Evolutionary conservation across 1,139 yeast genomes (phyloP), one percentile per base, ranked within the genome.

Genomic region (Suhomyces ambrosiae): DNA sequence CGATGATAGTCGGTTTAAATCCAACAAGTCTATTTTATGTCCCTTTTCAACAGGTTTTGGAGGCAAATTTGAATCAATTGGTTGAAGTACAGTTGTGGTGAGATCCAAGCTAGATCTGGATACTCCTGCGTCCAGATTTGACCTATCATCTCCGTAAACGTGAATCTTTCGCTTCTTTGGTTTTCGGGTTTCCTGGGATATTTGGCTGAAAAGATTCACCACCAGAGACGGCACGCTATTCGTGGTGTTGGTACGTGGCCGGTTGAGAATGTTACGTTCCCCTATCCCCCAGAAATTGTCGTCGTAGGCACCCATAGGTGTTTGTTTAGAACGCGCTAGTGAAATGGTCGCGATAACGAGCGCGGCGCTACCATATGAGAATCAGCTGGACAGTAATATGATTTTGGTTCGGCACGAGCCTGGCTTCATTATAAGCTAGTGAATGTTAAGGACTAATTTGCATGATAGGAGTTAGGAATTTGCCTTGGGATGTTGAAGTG

Each of bases 101-200:
- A 30, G 30, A n/a, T n/a, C 30, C n/a, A 28, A 25, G 3, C 8
- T 14, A 16, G 21, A 12, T 17, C 21, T 33, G 11, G 16, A 15
- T 10, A 9, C 12, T 23, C n/a, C n/a, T 7, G 24, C 10, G 6
- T 11, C 24, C 21, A 18, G 21, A n/a, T n/a, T n/a, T 18, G 21
- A 5, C 8, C 10, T 23, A 23, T 24, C 24, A 11, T 25, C 34
- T 1, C 41, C 39, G 29, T 43, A 41, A 7, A 41, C 37, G 15
- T 41, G 45, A n/a, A 41, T 23, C 15, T 41, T 43, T 23, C 35
- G 17, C 15, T 43, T 43, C 35, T 38, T 38, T 7, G 35, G 24
- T 23, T 36, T 40, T 3, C 31, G 29, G 5, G 28, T 8, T 10
- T 29, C 31, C n/a, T 37, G 35, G 7, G 22, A n/a, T 4, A 25